These are phyloP conservation scores for Mortierella sp. DNA, from an alignment of 371 early-diverging fungal species.

Conservation along the genomic window DNA sequence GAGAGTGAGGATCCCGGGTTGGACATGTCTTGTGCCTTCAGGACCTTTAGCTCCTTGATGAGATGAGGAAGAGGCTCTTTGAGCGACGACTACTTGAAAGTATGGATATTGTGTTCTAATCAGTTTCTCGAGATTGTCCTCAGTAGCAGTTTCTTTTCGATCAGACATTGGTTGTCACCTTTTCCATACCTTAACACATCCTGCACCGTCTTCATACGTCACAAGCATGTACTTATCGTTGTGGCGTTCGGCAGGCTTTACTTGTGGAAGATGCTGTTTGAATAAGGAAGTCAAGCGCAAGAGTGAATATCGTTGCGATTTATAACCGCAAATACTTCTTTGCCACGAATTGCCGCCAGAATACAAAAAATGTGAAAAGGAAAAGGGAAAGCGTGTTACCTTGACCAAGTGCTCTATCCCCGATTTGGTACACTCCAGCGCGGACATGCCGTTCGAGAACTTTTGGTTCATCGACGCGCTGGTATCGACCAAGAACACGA, in stretches of 20 bases:
- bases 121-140: neutral
- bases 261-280: constrained; percentile 60
- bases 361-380: neutral
- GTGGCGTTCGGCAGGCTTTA: constrained; percentile 48
- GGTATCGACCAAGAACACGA: constrained; percentile 75
- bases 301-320: neutral
- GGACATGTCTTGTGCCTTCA: constrained; percentile 72
- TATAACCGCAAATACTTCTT: neutral
- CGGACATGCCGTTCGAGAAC: constrained; percentile 67
- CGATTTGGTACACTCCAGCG: constrained; percentile 77
- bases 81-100: constrained; percentile 50
- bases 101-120: neutral
- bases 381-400: constrained; percentile 43
- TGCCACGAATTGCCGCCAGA: neutral
- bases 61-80: constrained; percentile 65
- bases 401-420: constrained; percentile 79
- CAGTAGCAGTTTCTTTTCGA: neutral
- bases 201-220: constrained; percentile 67
- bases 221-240: constrained; percentile 79
- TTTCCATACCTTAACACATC: constrained; percentile 59
- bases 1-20: constrained; percentile 71
- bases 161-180: neutral
- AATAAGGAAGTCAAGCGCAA: neutral
- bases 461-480: constrained; percentile 81
- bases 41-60: constrained; percentile 66